Evolutionary conservation across 768 basidiomycete species (phyloP).

Genomic region (Boletus sp.): DNA sequence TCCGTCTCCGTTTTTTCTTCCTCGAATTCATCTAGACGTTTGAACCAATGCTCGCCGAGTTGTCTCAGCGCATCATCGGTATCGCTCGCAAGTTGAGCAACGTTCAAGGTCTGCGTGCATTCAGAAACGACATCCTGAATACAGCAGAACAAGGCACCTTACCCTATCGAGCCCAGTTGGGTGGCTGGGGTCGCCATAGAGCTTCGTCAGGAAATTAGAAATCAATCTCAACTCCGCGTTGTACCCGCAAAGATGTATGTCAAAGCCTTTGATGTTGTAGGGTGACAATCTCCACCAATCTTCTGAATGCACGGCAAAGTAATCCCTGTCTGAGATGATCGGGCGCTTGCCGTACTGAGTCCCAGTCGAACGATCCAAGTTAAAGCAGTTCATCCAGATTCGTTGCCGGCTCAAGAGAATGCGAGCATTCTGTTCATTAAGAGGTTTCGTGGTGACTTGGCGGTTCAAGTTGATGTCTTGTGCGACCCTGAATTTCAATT

Average conservation of each 20-base stretch:
- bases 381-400: slow-evolving; percentile 88
- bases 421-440: slow-evolving; percentile 77
- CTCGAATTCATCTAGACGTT: slow-evolving; percentile 48
- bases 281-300: slow-evolving; percentile 69
- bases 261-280: slow-evolving; percentile 69
- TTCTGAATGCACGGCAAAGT: slow-evolving; percentile 66
- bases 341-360: slow-evolving; percentile 87
- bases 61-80: slow-evolving; percentile 66
- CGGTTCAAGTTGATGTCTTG: slow-evolving; percentile 87
- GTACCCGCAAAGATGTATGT: slow-evolving; percentile 78
- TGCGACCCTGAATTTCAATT: slow-evolving; percentile 57
- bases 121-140: slow-evolving; percentile 1
- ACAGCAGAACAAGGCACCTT: neutral
- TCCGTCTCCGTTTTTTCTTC: too few species aligned
- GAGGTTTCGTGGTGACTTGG: slow-evolving; percentile 65
- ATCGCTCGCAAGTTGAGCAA: slow-evolving; percentile 59
- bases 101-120: slow-evolving; percentile 50
- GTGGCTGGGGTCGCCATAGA: slow-evolving; percentile 70
- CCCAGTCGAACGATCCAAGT: slow-evolving; percentile 84
- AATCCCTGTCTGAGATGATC: slow-evolving; percentile 74
- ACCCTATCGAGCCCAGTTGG: slow-evolving; percentile 79
- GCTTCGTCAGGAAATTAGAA: slow-evolving; percentile 53
- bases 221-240: slow-evolving; percentile 70
- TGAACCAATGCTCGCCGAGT: slow-evolving; percentile 55
- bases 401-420: slow-evolving; percentile 89